Base-by-base conservation (phyloP, 2,329 filamentous ascomycete species). In the Trichoderma simmonsii region DNA sequence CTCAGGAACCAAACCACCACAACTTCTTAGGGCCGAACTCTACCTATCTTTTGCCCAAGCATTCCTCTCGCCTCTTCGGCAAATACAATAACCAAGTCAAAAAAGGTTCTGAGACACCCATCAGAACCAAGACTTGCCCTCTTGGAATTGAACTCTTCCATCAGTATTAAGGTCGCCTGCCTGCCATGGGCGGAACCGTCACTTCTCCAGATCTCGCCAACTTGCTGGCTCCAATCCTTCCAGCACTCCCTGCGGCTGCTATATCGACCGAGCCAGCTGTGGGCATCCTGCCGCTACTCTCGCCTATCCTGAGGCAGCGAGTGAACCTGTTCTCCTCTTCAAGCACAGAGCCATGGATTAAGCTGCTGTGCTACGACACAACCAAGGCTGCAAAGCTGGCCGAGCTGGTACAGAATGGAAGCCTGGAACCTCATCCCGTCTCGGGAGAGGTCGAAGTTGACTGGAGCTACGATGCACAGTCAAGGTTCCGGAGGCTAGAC, bases 381-480 rank as follows among this genome's bases (percentile, higher is more conserved):
- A 80, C 86, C 74, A 86, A 86, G 74, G 84, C 85, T 3, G 83
- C 87, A 57, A 87, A 85, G 74, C 85, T 95, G 21, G 84, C 86
- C n/a, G 84, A 88, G 72, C 83, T 91, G 15, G 89, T 90, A 36
- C 86, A 87, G 75, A 86, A 87, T 71, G 88, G 92, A 68, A 83
- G 86, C 60, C 84, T 95, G 36, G 92, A 95, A 79, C 92, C 92
- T n/a, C 93, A 96, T 77, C 93, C 93, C 3, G 89, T 92, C 5
- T 94, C 92, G 3, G 93, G 92, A 69, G 92, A 95, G 80, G 88
- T 95, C 69, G 93, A 95, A 81, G 82, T 95, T 24, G 90, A 93
- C 79, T 89, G 87, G 85, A 87, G 89, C 76, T 86, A 85, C 71
- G 91, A 93, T 71, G 86, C 89, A 8, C 85, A 89, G 72, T 85